Conservation (phyloP, 306 rosid species). For the Quercus robur region DNA sequence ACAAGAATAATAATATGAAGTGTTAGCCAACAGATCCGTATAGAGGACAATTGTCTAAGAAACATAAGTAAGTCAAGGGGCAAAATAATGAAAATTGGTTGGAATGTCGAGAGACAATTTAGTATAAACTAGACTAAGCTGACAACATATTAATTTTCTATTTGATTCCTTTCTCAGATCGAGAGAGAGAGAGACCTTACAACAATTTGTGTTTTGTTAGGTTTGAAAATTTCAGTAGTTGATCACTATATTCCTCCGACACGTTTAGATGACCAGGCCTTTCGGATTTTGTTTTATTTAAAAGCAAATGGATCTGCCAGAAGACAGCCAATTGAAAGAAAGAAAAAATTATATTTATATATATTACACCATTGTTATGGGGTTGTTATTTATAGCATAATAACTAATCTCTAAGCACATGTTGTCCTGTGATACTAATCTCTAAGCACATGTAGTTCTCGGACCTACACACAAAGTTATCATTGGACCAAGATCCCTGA, state of each 20-base stretch:
- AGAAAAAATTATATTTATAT: too few relatives aligned
- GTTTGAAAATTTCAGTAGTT: not conserved
- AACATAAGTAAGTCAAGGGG: not conserved
- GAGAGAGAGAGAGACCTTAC: slow-evolving; percentile 21
- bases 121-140: slow-evolving; percentile 5
- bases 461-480: too few relatives aligned
- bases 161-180: not conserved
- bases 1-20: too few relatives aligned
- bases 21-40: not conserved
- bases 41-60: not conserved
- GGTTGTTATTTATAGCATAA: not conserved
- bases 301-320: not conserved
- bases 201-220: slow-evolving; percentile 12
- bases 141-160: slow-evolving; percentile 12
- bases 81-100: slow-evolving; percentile 13
- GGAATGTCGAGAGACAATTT: slow-evolving; percentile 24
- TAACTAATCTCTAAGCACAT: too few relatives aligned
- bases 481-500: too few relatives aligned
- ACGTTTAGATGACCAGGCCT: not conserved
- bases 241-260: not conserved
- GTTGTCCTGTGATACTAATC: too few relatives aligned
- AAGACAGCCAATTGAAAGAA: not conserved
- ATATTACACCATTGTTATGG: not conserved
- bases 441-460: too few relatives aligned
- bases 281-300: not conserved